Conservation (phyloP, 495 filamentous ascomycete genomes). For the Penicilliopsis zonata region DNA sequence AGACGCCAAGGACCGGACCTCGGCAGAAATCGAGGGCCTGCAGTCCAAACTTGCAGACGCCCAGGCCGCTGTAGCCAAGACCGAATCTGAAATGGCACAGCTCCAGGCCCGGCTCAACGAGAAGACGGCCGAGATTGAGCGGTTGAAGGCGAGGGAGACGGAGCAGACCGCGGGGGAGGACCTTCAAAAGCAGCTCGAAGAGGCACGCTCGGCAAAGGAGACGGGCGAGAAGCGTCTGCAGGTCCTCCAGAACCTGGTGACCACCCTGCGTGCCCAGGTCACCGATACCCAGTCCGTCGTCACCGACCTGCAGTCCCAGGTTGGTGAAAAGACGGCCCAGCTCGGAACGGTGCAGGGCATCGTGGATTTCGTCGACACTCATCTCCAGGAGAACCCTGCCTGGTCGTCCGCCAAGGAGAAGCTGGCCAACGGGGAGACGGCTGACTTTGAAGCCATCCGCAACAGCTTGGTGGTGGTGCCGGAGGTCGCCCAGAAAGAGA, state of each 20-base stretch:
- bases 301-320: conserved; percentile 25
- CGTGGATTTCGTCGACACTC: conserved; percentile 25
- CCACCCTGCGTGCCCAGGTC: conserved; percentile 36
- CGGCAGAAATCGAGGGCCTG: conserved; percentile 29
- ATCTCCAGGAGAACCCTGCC: conserved; percentile 18
- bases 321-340: conserved; percentile 20
- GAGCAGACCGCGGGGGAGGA: conserved; percentile 26
- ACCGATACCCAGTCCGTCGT: conserved; percentile 37
- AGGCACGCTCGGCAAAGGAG: conserved; percentile 27
- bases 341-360: conserved; percentile 19
- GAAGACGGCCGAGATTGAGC: conserved; percentile 39
- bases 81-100: conserved; percentile 34
- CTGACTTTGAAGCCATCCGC: conserved; percentile 25
- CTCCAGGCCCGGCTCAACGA: conserved; percentile 44
- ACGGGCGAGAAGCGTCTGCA: conserved; percentile 38
- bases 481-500: conserved; percentile 10
- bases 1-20: conserved; percentile 44
- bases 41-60: conserved; percentile 26
- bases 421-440: conserved; percentile 16
- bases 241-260: conserved; percentile 40
- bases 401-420: conserved; percentile 26
- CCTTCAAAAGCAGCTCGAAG: conserved; percentile 17
- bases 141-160: conserved; percentile 28
- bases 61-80: conserved; percentile 33
- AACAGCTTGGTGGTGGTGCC: too few species aligned